A percentile compares a stretch with the other conserved stretches of the same genome.
Evolutionary conservation across 805 yeast species (phyloP).

Genomic region (Suhomyces xylopsoci): DNA sequence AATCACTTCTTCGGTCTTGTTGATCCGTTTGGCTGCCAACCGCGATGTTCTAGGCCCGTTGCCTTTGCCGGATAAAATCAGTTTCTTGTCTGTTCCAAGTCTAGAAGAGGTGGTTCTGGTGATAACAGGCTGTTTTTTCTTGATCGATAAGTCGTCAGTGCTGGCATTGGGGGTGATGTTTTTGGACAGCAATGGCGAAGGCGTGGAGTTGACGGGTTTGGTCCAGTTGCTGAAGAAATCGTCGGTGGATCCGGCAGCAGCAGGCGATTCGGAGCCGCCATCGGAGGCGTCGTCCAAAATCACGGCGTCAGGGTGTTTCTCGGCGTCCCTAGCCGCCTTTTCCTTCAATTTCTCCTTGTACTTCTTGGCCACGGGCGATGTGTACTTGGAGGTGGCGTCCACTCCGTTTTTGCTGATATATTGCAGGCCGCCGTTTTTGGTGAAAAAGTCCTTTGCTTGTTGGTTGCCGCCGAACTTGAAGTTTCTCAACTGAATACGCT

Average conservation of each 20-base stretch:
- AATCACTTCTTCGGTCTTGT: slow-evolving; percentile 50
- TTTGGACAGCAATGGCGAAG: slow-evolving; percentile 49
- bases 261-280: slow-evolving; percentile 22
- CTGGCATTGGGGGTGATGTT: slow-evolving; percentile 43
- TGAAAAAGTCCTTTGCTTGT: slow-evolving; percentile 75
- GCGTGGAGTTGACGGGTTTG: slow-evolving; percentile 60
- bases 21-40: slow-evolving; percentile 48
- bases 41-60: slow-evolving; percentile 56
- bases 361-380: slow-evolving; percentile 71
- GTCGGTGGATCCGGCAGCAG: slow-evolving; percentile 51
- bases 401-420: slow-evolving; percentile 43
- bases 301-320: slow-evolving; percentile 67
- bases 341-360: slow-evolving; percentile 79
- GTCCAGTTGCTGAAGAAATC: slow-evolving; percentile 93
- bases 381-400: slow-evolving; percentile 76
- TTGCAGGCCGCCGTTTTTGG: slow-evolving; percentile 82
- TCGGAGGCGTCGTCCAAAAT: slow-evolving; percentile 54
- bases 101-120: slow-evolving; percentile 26
- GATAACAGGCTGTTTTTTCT: slow-evolving; percentile 13
- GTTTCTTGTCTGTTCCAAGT: slow-evolving; percentile 26
- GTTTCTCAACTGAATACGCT: slow-evolving; percentile 80
- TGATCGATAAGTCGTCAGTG: slow-evolving; percentile 28
- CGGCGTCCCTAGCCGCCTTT: slow-evolving; percentile 63
- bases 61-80: slow-evolving; percentile 46
- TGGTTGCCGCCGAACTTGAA: slow-evolving; percentile 94